A percentile compares a stretch with the other conserved stretches of the same genome.
These are phyloP conservation scores for Grosmannia clavigera DNA, from an alignment of 2,329 filamentous ascomycete genomes.

Conservation along the genomic window DNA sequence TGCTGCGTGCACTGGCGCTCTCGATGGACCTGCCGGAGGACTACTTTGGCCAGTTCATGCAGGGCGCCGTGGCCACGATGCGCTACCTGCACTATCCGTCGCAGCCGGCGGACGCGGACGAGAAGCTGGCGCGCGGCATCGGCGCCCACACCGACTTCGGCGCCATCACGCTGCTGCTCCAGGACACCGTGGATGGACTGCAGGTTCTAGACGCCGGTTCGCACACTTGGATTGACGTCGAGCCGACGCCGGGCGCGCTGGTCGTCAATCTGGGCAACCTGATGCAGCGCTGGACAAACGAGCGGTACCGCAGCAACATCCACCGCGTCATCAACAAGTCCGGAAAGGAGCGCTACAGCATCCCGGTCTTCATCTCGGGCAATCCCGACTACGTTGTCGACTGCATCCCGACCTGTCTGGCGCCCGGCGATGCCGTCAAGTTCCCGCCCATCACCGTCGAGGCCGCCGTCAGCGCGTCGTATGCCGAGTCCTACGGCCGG, in stretches of 20 bases:
- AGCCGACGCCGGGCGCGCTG: conserved; percentile 30
- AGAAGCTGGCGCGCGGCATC: conserved; percentile 16
- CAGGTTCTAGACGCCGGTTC: conserved; percentile 30
- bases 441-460: conserved; percentile 9
- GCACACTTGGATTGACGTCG: conserved; percentile 31
- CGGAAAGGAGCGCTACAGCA: conserved; percentile 9
- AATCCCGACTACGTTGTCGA: conserved; percentile 11
- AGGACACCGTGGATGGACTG: conserved; percentile 35
- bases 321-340: conserved; percentile 34
- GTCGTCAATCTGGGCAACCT: conserved; percentile 39
- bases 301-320: conserved; percentile 37
- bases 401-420: conserved; percentile 7
- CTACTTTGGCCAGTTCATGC: conserved; percentile 27
- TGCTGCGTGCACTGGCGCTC: conserved; percentile 19
- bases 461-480: conserved; percentile 5
- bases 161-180: conserved; percentile 40
- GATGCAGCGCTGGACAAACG: conserved; percentile 36
- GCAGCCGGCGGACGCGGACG: conserved; percentile 11
- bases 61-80: conserved; percentile 40
- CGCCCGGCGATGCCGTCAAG: neutral
- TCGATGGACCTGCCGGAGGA: conserved; percentile 17
- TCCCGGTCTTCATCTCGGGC: conserved; percentile 9
- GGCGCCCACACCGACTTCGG: conserved; percentile 40
- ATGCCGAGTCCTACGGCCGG: conserved; percentile 10
- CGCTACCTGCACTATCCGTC: conserved; percentile 42